These are phyloP conservation scores for Saussurea involucrata DNA, from an alignment of 129 eudicot species.

Conservation along the genomic window DNA sequence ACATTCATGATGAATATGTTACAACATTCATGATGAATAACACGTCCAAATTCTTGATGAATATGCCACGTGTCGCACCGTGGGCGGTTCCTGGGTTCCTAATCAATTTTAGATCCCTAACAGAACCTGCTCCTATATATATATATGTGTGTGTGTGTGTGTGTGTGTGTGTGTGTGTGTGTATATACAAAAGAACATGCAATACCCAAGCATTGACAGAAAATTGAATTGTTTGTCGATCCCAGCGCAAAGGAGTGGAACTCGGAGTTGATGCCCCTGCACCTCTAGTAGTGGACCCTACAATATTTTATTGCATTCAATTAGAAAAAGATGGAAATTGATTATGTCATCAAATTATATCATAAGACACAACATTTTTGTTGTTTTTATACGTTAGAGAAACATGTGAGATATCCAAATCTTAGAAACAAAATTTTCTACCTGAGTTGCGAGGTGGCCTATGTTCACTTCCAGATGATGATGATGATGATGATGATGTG, in stretches of 20 bases:
- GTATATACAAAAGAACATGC: neutral
- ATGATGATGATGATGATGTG: slow-evolving; percentile 44
- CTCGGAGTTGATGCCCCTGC: slow-evolving; percentile 62
- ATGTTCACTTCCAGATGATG: slow-evolving; percentile 57
- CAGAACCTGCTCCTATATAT: no score
- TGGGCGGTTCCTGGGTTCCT: no score
- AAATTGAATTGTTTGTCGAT: slow-evolving; percentile 79
- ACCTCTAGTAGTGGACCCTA: slow-evolving; percentile 66
- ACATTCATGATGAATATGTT: no score
- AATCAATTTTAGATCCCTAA: no score
- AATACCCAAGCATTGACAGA: slow-evolving; percentile 97
- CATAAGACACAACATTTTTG: neutral
- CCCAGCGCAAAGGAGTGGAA: slow-evolving; percentile 77
- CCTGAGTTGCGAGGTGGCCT: slow-evolving; percentile 61
- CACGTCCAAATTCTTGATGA: no score
- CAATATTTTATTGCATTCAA: neutral
- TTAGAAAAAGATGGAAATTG: neutral
- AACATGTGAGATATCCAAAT: neutral
- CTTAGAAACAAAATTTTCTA: slow-evolving; percentile 9
- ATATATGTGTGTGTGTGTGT: no score
- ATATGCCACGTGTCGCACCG: no score
- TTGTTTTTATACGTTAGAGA: neutral
- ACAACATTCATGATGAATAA: no score
- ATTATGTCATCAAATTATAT: neutral
- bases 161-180: no score